Evolutionary conservation across 768 basidiomycete species (phyloP).

Genomic region (Collybia nuda): DNA sequence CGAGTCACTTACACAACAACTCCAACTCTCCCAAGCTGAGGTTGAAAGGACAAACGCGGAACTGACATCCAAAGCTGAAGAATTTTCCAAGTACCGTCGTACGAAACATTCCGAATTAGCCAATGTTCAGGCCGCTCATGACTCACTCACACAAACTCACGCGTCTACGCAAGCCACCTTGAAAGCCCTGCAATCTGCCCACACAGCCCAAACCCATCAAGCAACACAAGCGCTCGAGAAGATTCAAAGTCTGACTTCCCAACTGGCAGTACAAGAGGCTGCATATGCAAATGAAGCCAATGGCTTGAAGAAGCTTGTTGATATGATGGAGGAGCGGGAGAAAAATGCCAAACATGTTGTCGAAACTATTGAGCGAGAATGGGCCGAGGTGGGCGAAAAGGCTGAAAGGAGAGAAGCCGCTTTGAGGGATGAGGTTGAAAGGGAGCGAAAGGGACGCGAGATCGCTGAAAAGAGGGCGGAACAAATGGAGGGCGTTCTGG

Average conservation of each 20-base stretch:
- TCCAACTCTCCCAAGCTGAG: conserved; percentile 76
- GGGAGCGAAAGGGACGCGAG: conserved; percentile 68
- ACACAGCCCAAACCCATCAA: conserved; percentile 70
- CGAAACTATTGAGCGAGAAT: conserved; percentile 79
- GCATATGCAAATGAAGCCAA: conserved; percentile 78
- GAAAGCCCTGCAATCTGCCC: conserved; percentile 70
- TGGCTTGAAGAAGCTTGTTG: conserved; percentile 70
- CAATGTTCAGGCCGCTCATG: conserved; percentile 74
- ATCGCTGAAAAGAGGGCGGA: conserved; percentile 70
- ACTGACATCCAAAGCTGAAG: conserved; percentile 71
- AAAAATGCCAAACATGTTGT: conserved; percentile 82
- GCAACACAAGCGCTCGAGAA: conserved; percentile 75
- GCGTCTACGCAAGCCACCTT: conserved; percentile 67
- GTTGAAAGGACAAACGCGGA: conserved; percentile 70
- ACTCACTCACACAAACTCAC: conserved; percentile 67
- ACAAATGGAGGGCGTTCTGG: conserved; percentile 71
- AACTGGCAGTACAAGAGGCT: conserved; percentile 83
- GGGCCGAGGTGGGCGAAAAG: conserved; percentile 71
- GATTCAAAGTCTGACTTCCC: conserved; percentile 72
- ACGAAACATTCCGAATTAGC: conserved; percentile 77
- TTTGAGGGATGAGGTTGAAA: conserved; percentile 69
- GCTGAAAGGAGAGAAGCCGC: conserved; percentile 65
- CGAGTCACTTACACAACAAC: conserved; percentile 80
- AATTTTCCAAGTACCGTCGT: conserved; percentile 81
- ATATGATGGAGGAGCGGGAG: conserved; percentile 87